Evolutionary conservation across 345 rosid species (phyloP).

Genomic region (Psidium friedrichsthalianum): DNA sequence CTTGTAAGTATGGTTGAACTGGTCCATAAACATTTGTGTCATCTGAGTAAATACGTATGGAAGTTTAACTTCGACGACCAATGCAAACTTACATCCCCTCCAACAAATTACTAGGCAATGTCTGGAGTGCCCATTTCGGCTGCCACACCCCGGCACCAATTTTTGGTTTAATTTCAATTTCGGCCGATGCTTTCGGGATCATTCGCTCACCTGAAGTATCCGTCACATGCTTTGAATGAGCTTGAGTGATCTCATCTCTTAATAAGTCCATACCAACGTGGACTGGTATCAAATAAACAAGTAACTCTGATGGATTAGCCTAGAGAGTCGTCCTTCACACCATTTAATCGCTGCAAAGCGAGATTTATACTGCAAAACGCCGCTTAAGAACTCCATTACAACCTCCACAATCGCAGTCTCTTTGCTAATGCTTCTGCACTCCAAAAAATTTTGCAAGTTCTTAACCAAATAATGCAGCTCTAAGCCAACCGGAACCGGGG

Average conservation of each 20-base stretch:
- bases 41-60: too few species aligned
- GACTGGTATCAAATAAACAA: neutral
- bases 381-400: neutral
- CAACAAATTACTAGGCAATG: neutral
- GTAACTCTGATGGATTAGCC: neutral
- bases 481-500: neutral
- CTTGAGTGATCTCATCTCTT: neutral
- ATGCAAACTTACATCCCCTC: neutral
- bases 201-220: neutral
- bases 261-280: neutral
- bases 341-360: neutral
- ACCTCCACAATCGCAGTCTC: neutral
- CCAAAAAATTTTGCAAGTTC: neutral
- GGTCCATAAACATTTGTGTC: too few species aligned
- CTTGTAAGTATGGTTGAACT: neutral
- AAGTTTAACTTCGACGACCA: neutral
- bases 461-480: neutral
- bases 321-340: neutral
- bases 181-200: neutral
- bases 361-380: neutral
- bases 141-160: too few species aligned
- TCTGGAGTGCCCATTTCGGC: neutral
- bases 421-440: neutral
- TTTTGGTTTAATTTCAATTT: too few species aligned
- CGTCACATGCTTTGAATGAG: neutral